Evolutionary conservation across 345 rosid species (phyloP).

Genomic region (Durio zibethinus): DNA sequence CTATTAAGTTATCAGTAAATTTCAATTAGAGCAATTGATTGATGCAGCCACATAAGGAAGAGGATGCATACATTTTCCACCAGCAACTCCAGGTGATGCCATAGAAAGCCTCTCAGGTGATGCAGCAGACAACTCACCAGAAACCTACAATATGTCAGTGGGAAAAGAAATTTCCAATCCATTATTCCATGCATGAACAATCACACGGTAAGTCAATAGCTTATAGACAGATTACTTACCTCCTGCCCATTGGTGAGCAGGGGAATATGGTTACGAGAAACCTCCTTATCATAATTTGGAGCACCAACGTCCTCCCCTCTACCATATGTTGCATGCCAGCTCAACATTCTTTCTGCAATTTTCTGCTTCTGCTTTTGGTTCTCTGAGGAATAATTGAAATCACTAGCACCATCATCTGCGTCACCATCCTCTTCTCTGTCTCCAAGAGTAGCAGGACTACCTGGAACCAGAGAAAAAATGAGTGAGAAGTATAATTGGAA

Average conservation of each 20-base stretch:
- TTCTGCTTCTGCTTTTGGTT: conserved; percentile 65
- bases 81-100: conserved; percentile 70
- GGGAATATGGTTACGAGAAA: conserved; percentile 75
- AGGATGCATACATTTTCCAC: conserved; percentile 53
- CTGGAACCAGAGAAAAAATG: conserved; percentile 32
- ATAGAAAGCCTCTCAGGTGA: conserved; percentile 88
- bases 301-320: conserved; percentile 64
- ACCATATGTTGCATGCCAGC: conserved; percentile 81
- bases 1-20: neutral
- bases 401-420: conserved; percentile 51
- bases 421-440: conserved; percentile 70
- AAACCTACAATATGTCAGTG: conserved; percentile 47
- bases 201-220: conserved; percentile 11
- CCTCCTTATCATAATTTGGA: conserved; percentile 80
- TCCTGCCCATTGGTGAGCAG: conserved; percentile 81
- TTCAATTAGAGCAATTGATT: conserved; percentile 34
- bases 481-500: neutral
- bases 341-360: conserved; percentile 71
- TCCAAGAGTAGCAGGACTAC: conserved; percentile 84
- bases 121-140: conserved; percentile 95
- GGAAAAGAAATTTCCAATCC: conserved; percentile 14
- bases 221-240: conserved; percentile 38
- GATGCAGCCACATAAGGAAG: conserved; percentile 44
- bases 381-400: conserved; percentile 56
- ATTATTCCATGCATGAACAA: conserved; percentile 3